A percentile compares a stretch with the other conserved stretches of the same genome.
These are phyloP conservation scores for Ruellia speciosa DNA, from an alignment of 305 asterid species.

Conservation along the genomic window DNA sequence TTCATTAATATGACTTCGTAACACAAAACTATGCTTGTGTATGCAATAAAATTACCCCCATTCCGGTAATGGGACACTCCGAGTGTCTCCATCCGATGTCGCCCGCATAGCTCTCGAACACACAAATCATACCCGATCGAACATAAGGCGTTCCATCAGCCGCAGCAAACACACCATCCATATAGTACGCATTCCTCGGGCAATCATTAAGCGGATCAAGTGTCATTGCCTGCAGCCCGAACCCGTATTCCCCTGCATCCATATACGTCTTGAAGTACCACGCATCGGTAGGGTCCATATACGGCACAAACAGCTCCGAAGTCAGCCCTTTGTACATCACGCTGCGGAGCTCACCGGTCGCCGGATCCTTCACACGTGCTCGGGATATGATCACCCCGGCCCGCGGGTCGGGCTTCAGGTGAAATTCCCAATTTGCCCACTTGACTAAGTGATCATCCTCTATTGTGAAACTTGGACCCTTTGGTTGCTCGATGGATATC, in stretches of 20 bases:
- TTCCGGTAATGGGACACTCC: slow-evolving; percentile 74
- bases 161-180: slow-evolving; percentile 79
- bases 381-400: slow-evolving; percentile 75
- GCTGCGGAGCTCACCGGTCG: slow-evolving; percentile 43
- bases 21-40: not conserved
- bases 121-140: slow-evolving; percentile 68
- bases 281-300: slow-evolving; percentile 88
- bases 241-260: slow-evolving; percentile 99
- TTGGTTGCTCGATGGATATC: slow-evolving; percentile 81
- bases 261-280: slow-evolving; percentile 95
- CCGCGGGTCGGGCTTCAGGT: slow-evolving; percentile 84
- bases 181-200: slow-evolving; percentile 76
- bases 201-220: slow-evolving; percentile 86
- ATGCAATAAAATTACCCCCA: slow-evolving; percentile 34
- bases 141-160: slow-evolving; percentile 88
- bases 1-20: too few species aligned
- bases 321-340: slow-evolving; percentile 83
- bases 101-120: slow-evolving; percentile 79
- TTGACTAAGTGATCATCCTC: slow-evolving; percentile 52
- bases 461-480: slow-evolving; percentile 75
- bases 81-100: slow-evolving; percentile 95
- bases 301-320: slow-evolving; percentile 82
- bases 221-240: slow-evolving; percentile 88
- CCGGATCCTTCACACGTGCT: slow-evolving; percentile 61
- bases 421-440: slow-evolving; percentile 98